A percentile compares a stretch with the other conserved stretches of the same genome.
Conservation (phyloP, 805 yeast genomes). For the Maudiozyma serrabonitensis region DNA sequence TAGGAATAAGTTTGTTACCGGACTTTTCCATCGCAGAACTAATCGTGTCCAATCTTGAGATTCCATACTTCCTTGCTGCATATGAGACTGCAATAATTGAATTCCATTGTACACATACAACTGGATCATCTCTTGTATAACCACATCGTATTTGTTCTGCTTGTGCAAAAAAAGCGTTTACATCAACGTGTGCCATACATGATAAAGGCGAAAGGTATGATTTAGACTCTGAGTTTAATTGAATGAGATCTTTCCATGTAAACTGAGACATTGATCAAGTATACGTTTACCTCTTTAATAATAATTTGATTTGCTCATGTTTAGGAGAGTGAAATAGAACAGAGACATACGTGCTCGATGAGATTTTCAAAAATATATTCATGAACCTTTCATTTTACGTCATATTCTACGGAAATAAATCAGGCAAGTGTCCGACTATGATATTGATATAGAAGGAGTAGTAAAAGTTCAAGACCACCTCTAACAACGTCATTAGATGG, state of each 20-base stretch:
- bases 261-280: slow-evolving; percentile 31
- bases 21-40: slow-evolving; percentile 65
- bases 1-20: slow-evolving; percentile 53
- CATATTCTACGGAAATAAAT: too few species aligned
- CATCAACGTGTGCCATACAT: slow-evolving; percentile 76
- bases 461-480: too few species aligned
- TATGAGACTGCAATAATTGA: slow-evolving; percentile 83
- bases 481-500: too few species aligned
- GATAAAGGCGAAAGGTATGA: slow-evolving; percentile 62
- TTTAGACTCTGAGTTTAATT: slow-evolving; percentile 35
- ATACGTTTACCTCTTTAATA: too few species aligned
- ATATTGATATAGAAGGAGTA: too few species aligned
- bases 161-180: slow-evolving; percentile 94
- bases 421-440: too few species aligned
- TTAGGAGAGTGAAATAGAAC: too few species aligned
- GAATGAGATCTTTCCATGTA: slow-evolving; percentile 40
- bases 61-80: slow-evolving; percentile 80
- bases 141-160: slow-evolving; percentile 75
- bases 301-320: too few species aligned
- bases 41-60: slow-evolving; percentile 65
- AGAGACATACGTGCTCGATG: too few species aligned
- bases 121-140: slow-evolving; percentile 58
- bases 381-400: too few species aligned
- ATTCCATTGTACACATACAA: slow-evolving; percentile 92
- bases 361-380: too few species aligned